A percentile compares a stretch with the other conserved stretches of the same genome.
Conservation (phyloP, 2,329 filamentous ascomycete genomes). For the Biscogniauxia sp. region DNA sequence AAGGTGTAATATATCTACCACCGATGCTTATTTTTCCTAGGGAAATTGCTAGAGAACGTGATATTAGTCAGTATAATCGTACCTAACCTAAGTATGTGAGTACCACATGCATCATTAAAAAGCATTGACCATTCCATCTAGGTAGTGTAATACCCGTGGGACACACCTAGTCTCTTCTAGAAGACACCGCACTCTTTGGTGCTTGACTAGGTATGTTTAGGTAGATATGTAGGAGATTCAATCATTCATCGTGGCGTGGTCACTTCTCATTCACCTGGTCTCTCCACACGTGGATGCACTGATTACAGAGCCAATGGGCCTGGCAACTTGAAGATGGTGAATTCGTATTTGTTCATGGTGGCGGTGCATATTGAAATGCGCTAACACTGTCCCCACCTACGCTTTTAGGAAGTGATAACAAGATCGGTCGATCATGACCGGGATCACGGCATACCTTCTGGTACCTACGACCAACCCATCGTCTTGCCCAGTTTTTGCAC, state of each 20-base stretch:
- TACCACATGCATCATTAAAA: neutral
- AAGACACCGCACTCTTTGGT: neutral
- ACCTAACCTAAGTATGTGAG: no score
- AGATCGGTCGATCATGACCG: slow-evolving; percentile 25
- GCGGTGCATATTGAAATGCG: slow-evolving; percentile 15
- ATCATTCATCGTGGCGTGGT: neutral
- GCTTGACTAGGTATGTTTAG: no score
- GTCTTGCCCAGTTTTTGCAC: slow-evolving; percentile 1
- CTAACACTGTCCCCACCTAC: slow-evolving; percentile 21
- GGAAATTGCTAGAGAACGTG: neutral
- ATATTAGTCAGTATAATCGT: no score
- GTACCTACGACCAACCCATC: neutral
- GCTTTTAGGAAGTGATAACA: slow-evolving; percentile 19
- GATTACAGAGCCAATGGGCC: neutral
- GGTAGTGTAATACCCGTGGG: no score
- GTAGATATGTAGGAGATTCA: neutral
- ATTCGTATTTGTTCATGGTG: slow-evolving; percentile 24
- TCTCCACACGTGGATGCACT: neutral
- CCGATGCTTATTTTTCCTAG: neutral
- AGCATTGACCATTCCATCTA: neutral
- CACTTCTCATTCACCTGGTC: neutral
- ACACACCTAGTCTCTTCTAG: neutral
- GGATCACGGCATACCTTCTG: neutral
- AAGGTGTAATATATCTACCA: neutral
- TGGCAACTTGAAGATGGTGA: neutral